Evolutionary conservation across 371 early-diverging fungal genomes (phyloP).

Genomic region (Rhizomucor pusillus): DNA sequence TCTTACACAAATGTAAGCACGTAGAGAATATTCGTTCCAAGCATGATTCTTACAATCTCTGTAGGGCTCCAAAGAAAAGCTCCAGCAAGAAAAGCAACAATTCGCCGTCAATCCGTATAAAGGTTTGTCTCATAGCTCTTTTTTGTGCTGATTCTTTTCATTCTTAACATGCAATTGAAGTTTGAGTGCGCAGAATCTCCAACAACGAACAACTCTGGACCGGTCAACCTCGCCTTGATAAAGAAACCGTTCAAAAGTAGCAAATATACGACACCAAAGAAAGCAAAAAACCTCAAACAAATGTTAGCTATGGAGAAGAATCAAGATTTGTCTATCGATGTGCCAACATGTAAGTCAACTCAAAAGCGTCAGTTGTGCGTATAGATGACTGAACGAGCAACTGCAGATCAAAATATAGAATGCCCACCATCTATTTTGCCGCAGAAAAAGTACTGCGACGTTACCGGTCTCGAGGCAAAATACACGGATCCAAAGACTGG

Average conservation of each 20-base stretch:
- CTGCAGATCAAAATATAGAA: slow-evolving; percentile 76
- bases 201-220: slow-evolving; percentile 11
- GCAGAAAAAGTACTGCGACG: slow-evolving; percentile 89
- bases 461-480: slow-evolving; percentile 80
- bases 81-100: slow-evolving; percentile 3
- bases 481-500: slow-evolving; percentile 90
- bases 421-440: slow-evolving; percentile 83
- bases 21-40: too few relatives aligned
- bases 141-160: neutral
- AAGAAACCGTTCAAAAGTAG: slow-evolving; percentile 71
- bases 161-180: neutral
- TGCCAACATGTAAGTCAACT: slow-evolving; percentile 67
- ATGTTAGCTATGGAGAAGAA: slow-evolving; percentile 70
- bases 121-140: neutral
- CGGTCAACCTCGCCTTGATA: slow-evolving; percentile 27
- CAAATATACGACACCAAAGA: slow-evolving; percentile 61
- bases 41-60: neutral
- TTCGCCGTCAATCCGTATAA: neutral
- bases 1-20: too few relatives aligned
- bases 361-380: neutral
- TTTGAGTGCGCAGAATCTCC: neutral
- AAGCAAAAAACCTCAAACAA: slow-evolving; percentile 79
- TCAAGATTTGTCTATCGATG: slow-evolving; percentile 56
- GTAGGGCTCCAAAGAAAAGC: slow-evolving; percentile 18
- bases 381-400: neutral